Conservation (phyloP, 306 rosid species). For the Quercus berberidifolia region DNA sequence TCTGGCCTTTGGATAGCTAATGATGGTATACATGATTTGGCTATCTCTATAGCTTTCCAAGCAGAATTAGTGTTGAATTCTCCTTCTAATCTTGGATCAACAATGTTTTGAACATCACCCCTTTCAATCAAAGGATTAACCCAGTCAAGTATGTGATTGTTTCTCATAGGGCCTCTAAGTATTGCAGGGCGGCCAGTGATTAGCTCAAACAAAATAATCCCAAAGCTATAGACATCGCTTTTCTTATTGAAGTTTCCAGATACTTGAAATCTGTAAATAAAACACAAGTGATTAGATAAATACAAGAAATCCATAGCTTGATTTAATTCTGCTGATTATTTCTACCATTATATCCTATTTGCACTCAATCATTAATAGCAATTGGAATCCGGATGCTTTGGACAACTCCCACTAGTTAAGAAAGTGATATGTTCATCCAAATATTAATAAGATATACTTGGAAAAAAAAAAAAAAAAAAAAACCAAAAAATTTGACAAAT, state of each 20-base stretch:
- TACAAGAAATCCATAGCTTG: background rate
- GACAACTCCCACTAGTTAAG: too few relatives aligned
- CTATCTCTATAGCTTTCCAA: constrained; percentile 23
- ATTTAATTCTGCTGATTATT: background rate
- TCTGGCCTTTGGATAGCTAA: constrained; percentile 25
- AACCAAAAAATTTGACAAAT: too few relatives aligned
- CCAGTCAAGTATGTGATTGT: background rate
- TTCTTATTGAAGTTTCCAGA: background rate
- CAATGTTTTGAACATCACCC: constrained; percentile 7
- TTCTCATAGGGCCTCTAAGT: background rate
- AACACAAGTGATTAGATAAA: background rate
- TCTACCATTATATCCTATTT: background rate
- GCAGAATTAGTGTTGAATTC: constrained; percentile 15
- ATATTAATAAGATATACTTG: too few relatives aligned
- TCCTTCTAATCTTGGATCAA: constrained; percentile 18
- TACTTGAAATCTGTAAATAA: background rate
- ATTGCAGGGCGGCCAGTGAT: constrained; percentile 15
- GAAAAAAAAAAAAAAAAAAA: too few relatives aligned
- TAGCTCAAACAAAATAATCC: background rate
- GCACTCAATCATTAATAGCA: background rate
- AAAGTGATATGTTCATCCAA: too few relatives aligned
- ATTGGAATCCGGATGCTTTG: background rate
- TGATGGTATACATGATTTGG: constrained; percentile 3
- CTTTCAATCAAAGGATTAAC: background rate
- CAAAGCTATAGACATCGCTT: constrained; percentile 9